phyloP scores from a whole-genome alignment of 2,329 filamentous ascomycete species.

The Diplodia seriata region DNA sequence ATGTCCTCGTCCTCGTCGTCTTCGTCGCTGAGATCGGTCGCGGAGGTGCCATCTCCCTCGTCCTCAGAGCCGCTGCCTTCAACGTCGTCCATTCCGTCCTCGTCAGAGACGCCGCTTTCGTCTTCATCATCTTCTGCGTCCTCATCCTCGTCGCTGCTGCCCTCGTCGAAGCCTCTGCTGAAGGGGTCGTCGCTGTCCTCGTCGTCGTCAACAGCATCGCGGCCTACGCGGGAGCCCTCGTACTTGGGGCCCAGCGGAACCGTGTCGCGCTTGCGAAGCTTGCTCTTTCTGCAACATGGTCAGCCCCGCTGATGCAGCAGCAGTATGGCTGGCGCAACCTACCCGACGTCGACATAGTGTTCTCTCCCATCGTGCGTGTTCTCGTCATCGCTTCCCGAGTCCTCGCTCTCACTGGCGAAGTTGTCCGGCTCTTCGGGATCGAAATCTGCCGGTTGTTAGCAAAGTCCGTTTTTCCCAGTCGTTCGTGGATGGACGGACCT shows the following conservation, averaged over 20 bases:
- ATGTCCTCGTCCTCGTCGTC: slow-evolving; percentile 40
- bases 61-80: slow-evolving; percentile 45
- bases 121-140: slow-evolving; percentile 62
- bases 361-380: slow-evolving; percentile 69
- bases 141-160: slow-evolving; percentile 50
- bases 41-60: slow-evolving; percentile 35
- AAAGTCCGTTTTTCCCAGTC: neutral
- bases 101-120: slow-evolving; percentile 48
- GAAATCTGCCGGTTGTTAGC: slow-evolving; percentile 64
- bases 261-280: slow-evolving; percentile 75
- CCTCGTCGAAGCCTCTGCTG: slow-evolving; percentile 53
- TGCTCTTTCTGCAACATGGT: slow-evolving; percentile 70
- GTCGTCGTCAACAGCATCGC: slow-evolving; percentile 65
- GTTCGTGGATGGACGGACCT: slow-evolving; percentile 36
- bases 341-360: slow-evolving; percentile 83
- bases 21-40: slow-evolving; percentile 34
- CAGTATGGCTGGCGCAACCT: slow-evolving; percentile 34
- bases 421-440: slow-evolving; percentile 76
- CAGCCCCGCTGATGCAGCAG: neutral
- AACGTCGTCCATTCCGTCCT: slow-evolving; percentile 49
- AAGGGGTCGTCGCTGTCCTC: slow-evolving; percentile 63
- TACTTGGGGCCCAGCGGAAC: slow-evolving; percentile 79
- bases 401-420: slow-evolving; percentile 62
- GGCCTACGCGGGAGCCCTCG: slow-evolving; percentile 75
- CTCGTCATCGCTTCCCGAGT: slow-evolving; percentile 58